Base-by-base conservation (phyloP, 1,284 basidiomycete genomes). In the Trichosporon ovoides region DNA sequence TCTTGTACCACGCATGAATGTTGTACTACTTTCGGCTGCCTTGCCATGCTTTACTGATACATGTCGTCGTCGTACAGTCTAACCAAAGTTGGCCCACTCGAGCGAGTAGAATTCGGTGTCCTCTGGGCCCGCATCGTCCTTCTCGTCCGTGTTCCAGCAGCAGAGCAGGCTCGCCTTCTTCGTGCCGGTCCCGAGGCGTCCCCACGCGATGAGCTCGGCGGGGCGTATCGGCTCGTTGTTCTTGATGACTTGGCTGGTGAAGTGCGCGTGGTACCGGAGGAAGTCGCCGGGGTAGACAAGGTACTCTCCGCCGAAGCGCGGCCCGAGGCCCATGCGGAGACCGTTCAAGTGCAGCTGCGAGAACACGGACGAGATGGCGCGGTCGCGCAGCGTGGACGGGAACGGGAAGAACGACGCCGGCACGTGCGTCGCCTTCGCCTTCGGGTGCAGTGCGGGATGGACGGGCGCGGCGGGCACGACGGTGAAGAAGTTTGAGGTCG, bases 281-380 rank as follows among this genome's bases (percentile, higher is more conserved):
- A 94, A 93, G 72, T 99, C 96, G 54, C 94, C 94, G 53, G 96
- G 96, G 78, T 99, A 99, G 1, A 97, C 88, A 38, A 98, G 79
- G 75, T 92, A 97, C 68, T 97, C 91, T 1, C 93, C 94, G 7
- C 96, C 96, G 70, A 99, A 99, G 68, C 52, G 68, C 55, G 50
- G 82, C 75, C 7, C 91, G 86, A 56, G 83, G 72, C 20, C 86
- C 82, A 49, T 87, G 81, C 64, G 72, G 63, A 60, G 70, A 16
- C 63, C 77, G 62, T 40, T 68, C 4, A 38, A 38, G 16, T 68
- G 62, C 2, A 76, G 62, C 10, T 63, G 58, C 3, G 71, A 61
- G 61, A 73, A 76, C 3, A 66, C 61, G 11, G 51, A 62, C 1
- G 71, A 49, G 14, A 74, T 59, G 3, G 72, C 74, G 7, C 36